These are phyloP conservation scores for Colletotrichum nymphaeae DNA, from an alignment of 2,329 filamentous ascomycete species.

Conservation along the genomic window DNA sequence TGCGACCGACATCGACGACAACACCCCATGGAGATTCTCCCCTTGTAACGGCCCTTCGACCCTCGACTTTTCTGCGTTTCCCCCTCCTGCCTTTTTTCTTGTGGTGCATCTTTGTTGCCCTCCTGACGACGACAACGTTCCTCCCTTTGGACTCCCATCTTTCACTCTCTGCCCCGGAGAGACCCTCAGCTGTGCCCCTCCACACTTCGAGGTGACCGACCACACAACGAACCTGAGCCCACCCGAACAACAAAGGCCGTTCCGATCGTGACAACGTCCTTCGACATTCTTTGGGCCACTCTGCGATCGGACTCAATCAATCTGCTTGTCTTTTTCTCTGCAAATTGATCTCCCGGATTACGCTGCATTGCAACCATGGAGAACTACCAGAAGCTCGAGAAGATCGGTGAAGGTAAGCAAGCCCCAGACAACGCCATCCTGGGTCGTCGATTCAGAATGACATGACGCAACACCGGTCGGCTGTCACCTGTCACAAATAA, in stretches of 20 bases:
- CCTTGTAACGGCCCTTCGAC: constrained; percentile 22
- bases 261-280: constrained; percentile 5
- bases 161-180: constrained; percentile 7
- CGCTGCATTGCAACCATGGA: constrained; percentile 70
- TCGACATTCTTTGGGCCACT: neutral
- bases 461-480: constrained; percentile 7
- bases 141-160: neutral
- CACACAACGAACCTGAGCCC: constrained; percentile 7
- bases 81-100: neutral
- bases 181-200: constrained; percentile 28
- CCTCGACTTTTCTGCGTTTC: constrained; percentile 25
- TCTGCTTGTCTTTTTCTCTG: neutral
- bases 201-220: constrained; percentile 29
- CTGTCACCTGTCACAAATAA: neutral
- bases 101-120: constrained; percentile 8
- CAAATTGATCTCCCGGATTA: constrained; percentile 4
- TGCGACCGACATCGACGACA: constrained; percentile 23
- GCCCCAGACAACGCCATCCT: neutral
- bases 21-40: constrained; percentile 17
- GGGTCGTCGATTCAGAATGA: neutral
- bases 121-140: neutral
- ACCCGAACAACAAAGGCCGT: constrained; percentile 24
- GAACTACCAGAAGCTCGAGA: constrained; percentile 96
- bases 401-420: constrained; percentile 88
- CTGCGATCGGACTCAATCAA: constrained; percentile 1